Conservation (phyloP, 2,329 filamentous ascomycete species). For the Aspergillus novoparasiticus region DNA sequence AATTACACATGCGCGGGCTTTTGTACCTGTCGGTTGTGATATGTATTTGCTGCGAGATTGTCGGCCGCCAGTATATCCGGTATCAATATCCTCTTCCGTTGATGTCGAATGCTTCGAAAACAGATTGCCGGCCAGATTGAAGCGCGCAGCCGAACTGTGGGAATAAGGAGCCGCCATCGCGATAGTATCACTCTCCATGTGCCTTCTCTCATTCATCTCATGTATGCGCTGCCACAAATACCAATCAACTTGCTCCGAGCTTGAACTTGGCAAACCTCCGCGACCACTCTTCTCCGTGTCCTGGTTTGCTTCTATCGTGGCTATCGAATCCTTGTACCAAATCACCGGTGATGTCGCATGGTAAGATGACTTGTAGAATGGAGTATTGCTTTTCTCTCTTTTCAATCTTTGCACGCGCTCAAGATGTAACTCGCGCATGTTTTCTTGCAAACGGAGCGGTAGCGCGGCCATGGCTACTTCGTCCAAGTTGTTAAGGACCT, state of each 20-base stretch:
- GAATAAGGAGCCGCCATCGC: background rate
- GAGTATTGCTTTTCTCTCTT: slow-evolving; percentile 13
- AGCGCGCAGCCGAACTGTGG: background rate
- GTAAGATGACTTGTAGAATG: background rate
- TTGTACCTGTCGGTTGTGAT: background rate
- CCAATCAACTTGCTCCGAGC: background rate
- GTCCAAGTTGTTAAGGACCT: slow-evolving; percentile 32
- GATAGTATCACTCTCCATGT: background rate
- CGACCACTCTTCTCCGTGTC: slow-evolving; percentile 3
- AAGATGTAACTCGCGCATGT: slow-evolving; percentile 30
- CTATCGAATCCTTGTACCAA: slow-evolving; percentile 21
- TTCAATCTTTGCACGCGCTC: slow-evolving; percentile 24
- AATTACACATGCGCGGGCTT: slow-evolving; percentile 1
- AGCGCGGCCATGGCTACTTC: slow-evolving; percentile 28
- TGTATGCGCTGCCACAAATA: background rate
- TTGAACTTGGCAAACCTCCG: background rate
- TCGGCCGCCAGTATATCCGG: background rate
- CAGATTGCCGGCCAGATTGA: background rate
- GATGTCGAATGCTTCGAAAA: background rate
- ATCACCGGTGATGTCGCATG: slow-evolving; percentile 9
- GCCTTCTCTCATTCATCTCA: no score
- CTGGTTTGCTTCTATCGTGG: slow-evolving; percentile 8
- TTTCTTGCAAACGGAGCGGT: slow-evolving; percentile 27
- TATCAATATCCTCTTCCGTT: background rate
- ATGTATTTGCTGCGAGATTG: background rate